phyloP scores from a whole-genome alignment of 164 flowering plant genomes.

The Cinnamomum micranthum region DNA sequence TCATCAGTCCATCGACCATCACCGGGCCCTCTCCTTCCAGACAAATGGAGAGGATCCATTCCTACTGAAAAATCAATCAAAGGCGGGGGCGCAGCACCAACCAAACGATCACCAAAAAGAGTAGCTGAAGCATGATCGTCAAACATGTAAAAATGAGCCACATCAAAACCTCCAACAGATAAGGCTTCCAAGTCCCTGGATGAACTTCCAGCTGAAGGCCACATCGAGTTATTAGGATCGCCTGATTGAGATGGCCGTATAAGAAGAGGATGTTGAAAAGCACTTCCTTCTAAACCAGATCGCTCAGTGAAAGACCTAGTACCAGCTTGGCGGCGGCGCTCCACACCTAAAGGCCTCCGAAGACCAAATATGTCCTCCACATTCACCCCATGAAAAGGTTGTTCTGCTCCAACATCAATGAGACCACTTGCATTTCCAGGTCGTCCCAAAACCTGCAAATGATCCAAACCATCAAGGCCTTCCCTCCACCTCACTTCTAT shows the following conservation, averaged over 20 bases:
- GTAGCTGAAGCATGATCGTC: conserved; percentile 68
- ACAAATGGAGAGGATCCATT: conserved; percentile 60
- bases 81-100: conserved; percentile 63
- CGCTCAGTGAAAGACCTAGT: conserved; percentile 62
- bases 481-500: conserved; percentile 94
- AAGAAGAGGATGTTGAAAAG: conserved; percentile 92
- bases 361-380: conserved; percentile 87
- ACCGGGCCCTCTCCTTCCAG: conserved; percentile 74
- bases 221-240: conserved; percentile 43
- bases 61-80: conserved; percentile 76
- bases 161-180: conserved; percentile 60
- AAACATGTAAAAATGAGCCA: conserved; percentile 73
- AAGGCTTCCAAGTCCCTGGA: conserved; percentile 63
- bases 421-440: conserved; percentile 67
- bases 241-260: conserved; percentile 64
- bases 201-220: conserved; percentile 56
- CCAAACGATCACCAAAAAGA: conserved; percentile 61
- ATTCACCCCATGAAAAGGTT: conserved; percentile 86
- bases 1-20: conserved; percentile 97
- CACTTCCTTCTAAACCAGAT: conserved; percentile 52
- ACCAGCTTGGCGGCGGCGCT: conserved; percentile 64
- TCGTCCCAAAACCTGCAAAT: conserved; percentile 81
- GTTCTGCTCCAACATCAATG: conserved; percentile 80
- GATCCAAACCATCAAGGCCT: conserved; percentile 85
- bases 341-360: conserved; percentile 66